Base-by-base conservation (phyloP, 1,139 yeast genomes). In the Torulaspora pretoriensis region DNA sequence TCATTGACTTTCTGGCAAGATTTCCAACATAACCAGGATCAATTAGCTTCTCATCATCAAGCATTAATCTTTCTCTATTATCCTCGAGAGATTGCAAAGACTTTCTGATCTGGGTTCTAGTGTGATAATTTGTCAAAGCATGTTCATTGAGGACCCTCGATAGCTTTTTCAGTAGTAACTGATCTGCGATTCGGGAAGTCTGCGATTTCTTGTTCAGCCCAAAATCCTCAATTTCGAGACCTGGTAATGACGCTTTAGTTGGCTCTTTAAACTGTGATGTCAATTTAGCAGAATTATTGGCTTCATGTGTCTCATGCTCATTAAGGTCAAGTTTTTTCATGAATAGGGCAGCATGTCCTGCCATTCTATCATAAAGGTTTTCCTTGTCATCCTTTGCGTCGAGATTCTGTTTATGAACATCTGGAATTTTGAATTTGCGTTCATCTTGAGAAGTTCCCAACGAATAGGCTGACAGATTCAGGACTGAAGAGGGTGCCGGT, bases 21-120 rank as follows among this genome's bases (percentile, higher is more conserved):
- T 80, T 72, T 0, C 88, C 87, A n/a, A 71, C 55, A 24, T 78
- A 64, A 8, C 78, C 82, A 0, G 84, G 72, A 35, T 75, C 74
- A 8, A 78, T 72, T 36, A 81, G 60, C 29, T 69, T 62, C 16
- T 67, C 60, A 41, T 61, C 58, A 37, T 69, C 68, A 5, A 68
- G 45, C 17, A 63, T 57, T 19, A 68, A 50, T 10, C 58, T 61
- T 2, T 64, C 60, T 42, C 70, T 71, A 16, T 68, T 64, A 43
- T 48, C 48, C 38, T 81, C 81, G 19, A 81, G 59, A 2, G 73
- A 55, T 3, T 64, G 56, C 45, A 83, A 68, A 1, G 83, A 56
- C 29, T 56, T 59, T 38, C 61, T 53, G 6, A 61, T 25, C 17
- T 57, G 50, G 66, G 43, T 77, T 75, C 55, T 78, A 61, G 35